Conservation (phyloP, 2,329 filamentous ascomycete genomes). For the Aspergillus sp. region DNA sequence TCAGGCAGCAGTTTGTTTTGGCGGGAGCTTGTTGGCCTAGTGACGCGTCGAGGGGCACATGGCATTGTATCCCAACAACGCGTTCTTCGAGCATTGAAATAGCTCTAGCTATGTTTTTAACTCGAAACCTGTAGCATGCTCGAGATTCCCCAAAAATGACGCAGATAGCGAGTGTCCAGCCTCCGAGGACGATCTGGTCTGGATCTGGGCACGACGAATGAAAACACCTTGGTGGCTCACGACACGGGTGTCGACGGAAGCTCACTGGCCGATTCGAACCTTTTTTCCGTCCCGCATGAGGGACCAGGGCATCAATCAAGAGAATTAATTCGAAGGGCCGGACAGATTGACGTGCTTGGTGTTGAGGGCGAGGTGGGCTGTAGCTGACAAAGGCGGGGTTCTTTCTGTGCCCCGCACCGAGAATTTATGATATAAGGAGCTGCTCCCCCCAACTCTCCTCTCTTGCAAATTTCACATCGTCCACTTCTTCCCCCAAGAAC, state of each 20-base stretch:
- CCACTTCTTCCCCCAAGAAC: background rate
- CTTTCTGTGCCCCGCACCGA: background rate
- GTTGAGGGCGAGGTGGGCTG: background rate
- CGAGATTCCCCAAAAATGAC: background rate
- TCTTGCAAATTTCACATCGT: background rate
- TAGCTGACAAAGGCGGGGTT: slow-evolving; percentile 2
- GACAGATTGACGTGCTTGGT: background rate
- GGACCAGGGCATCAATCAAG: background rate
- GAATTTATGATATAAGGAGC: slow-evolving; percentile 2
- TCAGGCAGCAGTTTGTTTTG: background rate
- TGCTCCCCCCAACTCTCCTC: background rate
- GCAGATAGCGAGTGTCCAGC: background rate
- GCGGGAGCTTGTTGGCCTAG: background rate
- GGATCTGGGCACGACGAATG: background rate
- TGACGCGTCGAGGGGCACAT: background rate
- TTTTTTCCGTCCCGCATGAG: background rate
- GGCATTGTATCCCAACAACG: background rate
- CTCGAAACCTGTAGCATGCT: background rate
- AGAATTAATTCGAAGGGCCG: background rate
- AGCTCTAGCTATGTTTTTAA: background rate
- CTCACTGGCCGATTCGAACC: background rate
- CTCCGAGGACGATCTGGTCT: background rate
- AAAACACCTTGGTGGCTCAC: background rate
- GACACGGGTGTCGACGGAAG: background rate
- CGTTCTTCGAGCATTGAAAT: background rate